A percentile compares a stretch with the other conserved stretches of the same genome.
Conservation (phyloP, 768 basidiomycete species). For the Stropharia rugosoannulata region DNA sequence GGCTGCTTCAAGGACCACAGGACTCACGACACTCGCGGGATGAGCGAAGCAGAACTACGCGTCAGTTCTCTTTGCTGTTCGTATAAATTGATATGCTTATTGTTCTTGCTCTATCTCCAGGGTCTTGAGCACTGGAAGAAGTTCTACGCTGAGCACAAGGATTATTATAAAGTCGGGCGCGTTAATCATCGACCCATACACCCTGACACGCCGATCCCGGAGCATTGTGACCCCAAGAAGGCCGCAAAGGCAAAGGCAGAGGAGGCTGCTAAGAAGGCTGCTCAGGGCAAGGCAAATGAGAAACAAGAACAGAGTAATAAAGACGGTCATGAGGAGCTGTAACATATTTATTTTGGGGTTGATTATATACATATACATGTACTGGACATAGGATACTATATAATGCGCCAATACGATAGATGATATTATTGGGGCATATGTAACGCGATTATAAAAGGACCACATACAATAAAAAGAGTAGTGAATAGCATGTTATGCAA, state of each 20-base stretch:
- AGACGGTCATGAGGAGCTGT: slow-evolving; percentile 34
- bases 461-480: too few relatives aligned
- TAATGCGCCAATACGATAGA: too few relatives aligned
- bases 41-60: slow-evolving; percentile 67
- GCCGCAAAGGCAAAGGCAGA: slow-evolving; percentile 30
- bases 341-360: slow-evolving; percentile 8
- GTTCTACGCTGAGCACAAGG: slow-evolving; percentile 82
- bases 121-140: slow-evolving; percentile 85
- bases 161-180: slow-evolving; percentile 75
- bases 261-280: slow-evolving; percentile 26
- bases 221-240: slow-evolving; percentile 71
- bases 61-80: slow-evolving; percentile 40
- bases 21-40: slow-evolving; percentile 87
- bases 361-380: slow-evolving; percentile 5
- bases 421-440: too few relatives aligned
- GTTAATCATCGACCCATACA: slow-evolving; percentile 79
- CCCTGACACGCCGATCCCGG: slow-evolving; percentile 70
- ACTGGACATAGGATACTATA: neutral
- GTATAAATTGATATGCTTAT: neutral
- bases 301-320: slow-evolving; percentile 21
- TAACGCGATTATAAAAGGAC: too few relatives aligned
- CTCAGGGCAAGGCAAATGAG: slow-evolving; percentile 14
- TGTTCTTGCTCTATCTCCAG: slow-evolving; percentile 34
- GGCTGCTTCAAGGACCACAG: slow-evolving; percentile 91
- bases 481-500: too few relatives aligned